Base-by-base conservation (phyloP, 169 alveolate species). In the Theileria orientalis region DNA sequence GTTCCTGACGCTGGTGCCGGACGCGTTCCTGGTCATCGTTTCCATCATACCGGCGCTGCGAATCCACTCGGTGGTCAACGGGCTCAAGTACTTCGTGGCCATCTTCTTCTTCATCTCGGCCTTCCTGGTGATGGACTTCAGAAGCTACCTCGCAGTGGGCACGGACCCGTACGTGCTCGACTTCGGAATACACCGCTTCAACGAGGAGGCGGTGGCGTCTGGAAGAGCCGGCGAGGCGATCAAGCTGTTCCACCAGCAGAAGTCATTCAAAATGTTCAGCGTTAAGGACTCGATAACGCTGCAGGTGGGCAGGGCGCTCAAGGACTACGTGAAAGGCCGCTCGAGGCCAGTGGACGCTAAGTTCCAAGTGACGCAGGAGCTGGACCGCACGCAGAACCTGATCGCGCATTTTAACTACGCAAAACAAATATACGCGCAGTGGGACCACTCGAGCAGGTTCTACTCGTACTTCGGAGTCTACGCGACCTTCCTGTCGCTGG, bases 1-100 rank as follows among this genome's bases (percentile, higher is more conserved):
- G 42, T 33, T 68, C 9, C 69, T 51, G 21, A 61, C 84, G n/a
- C 70, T 75, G 62, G 76, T 75, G 49, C 84, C 84, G 5, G 84
- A 75, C 47, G 66, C 84, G 14, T 75, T 62, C 42, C 70, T 75
- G 46, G 35, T 75, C n/a, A 33, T 75, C 16, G 61, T 75, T 9
- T 19, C 69, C 5, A 54, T 49, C 42, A 27, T 75, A 13, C 84
- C 68, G 1, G 71, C 84, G 9, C 70, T 75, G 23, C 21, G 84
- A 2, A 25, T 57, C 27, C 62, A 66, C 32, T 49, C 54, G n/a
- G 40, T 75, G 6, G 66, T 75, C 11, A 64, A 75, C 51, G 42
- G 70, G 0, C 29, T 75, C 61, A 75, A 75, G 74, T 44, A 61
- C 27, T 61, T 66, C 8, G 35, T 41, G n/a, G 44, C 69, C 44